Base-by-base conservation (phyloP, 2,329 filamentous ascomycete genomes). In the Fusarium tricinctum region DNA sequence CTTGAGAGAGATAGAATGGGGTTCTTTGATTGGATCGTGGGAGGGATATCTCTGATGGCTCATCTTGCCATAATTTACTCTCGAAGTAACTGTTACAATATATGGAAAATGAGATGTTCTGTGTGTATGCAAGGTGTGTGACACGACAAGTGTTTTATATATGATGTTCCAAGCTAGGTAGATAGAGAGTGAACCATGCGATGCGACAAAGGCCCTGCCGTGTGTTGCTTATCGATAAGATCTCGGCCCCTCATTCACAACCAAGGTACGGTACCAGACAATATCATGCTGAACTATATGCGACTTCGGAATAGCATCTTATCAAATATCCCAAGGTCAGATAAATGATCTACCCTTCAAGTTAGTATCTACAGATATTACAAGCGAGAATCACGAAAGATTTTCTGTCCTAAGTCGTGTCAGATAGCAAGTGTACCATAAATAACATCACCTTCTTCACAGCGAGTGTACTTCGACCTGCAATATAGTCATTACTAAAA, bases 1-100 rank as follows among this genome's bases (percentile, higher is more conserved):
- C 82, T 94, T 95, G 53, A 94, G 82, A 51, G 91, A 94, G 45
- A 94, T 88, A 20, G 90, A 88, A 79, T 94, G 92, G 38, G 92
- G 91, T 79, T 94, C 92, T 78, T 93, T 93, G 63, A 85, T 78
- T 4, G 83, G 81, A 62, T 88, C 86, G 58, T 86, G 82, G 15
- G 86, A 86, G 9, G 85, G 81, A 70, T 86, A 87, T 70, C 85
- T 79, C 76, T 88, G 86, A 72, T 89, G 86, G 77, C 84, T 87
- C 86, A 88, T 88, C 35, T 42, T 69, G 33, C 68, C 68, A 64
- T 66, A 10, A 39, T 50, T 50, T 39, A 44, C 44, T 28, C 22
- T 23, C 23, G n/a, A 32, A n/a, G 15, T 43, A 46, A 26, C 17
- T 48, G 28, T 33, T n/a, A 42, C 28, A 22, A 43, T 35, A 39